Evolutionary conservation across 768 basidiomycete genomes (phyloP), one percentile per base, ranked within the genome.

Genomic region (Pisolithus orientalis): DNA sequence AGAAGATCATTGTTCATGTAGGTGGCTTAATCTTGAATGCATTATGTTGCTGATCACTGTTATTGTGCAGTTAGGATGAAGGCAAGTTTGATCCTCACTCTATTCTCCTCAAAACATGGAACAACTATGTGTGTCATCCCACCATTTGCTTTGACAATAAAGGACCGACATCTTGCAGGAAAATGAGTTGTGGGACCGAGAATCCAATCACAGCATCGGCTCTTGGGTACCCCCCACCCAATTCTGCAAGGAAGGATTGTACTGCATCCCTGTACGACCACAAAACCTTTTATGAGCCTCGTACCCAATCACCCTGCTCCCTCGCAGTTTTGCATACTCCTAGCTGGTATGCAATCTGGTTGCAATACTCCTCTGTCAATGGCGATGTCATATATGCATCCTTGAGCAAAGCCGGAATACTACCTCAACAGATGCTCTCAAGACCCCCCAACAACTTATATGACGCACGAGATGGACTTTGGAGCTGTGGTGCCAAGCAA

Each of bases 141-240:
- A 39, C 43, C 46, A 8, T 25, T 13, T 5, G 13, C 38, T 38
- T 16, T 13, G 43, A 13, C 37, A 51, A 40, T 39, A 46, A 53
- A 34, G 46, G 31, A 59, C 37, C 37, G 17, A 42, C 40, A 17
- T 16, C n/a, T 42, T 16, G 14, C 29, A 91, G 88, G 86, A 92
- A 77, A 96, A 94, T 62, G 94, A 95, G 67, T 81, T 96, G 10
- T 97, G 94, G 94, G 94, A 96, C 64, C 93, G 94, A 68, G 94
- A 95, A 58, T 94, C 90, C 0, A 94, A 94, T 62, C 93, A 95
- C 69, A 93, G 90, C 55, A 90, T 94, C 47, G 91, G 91, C 7
- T 94, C 90, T 0, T 95, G 91, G 89, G 84, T 87, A 9, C 91
- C 92, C 31, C 90, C 88, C 1, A 71, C 73, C 39, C 87, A 86